Evolutionary conservation across 1,284 basidiomycete genomes (phyloP).

Genomic region (Trametes versicolor): DNA sequence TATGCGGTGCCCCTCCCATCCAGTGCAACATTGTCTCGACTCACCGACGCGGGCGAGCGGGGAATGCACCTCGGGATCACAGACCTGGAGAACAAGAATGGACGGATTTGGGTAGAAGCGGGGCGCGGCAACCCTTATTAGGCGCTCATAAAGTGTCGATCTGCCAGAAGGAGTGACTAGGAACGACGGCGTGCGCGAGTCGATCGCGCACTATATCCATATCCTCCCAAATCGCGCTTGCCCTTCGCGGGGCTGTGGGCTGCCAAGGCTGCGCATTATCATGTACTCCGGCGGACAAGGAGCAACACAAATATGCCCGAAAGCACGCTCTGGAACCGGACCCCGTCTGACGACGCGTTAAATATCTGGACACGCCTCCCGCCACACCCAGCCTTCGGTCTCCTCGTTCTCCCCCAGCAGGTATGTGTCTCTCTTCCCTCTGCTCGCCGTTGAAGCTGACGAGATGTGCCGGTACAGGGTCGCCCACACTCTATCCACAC

Average conservation of each 20-base stretch:
- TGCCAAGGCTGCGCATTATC: slow-evolving; percentile 7
- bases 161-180: slow-evolving; percentile 25
- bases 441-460: not conserved
- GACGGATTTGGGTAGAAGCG: not conserved
- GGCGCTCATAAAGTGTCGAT: slow-evolving; percentile 1
- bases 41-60: too few relatives aligned
- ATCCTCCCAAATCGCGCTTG: slow-evolving; percentile 8
- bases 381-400: not conserved
- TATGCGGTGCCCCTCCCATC: not conserved
- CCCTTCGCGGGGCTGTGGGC: slow-evolving; percentile 19
- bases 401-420: not conserved
- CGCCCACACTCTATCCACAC: not conserved
- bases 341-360: slow-evolving; percentile 7
- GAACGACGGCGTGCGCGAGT: slow-evolving; percentile 14
- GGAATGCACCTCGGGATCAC: too few relatives aligned
- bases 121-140: not conserved
- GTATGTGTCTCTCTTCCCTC: not conserved
- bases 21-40: too few relatives aligned
- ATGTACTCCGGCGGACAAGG: slow-evolving; percentile 24
- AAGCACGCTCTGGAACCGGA: not conserved
- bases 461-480: not conserved
- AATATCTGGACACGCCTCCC: slow-evolving; percentile 5
- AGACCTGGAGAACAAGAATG: not conserved
- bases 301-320: slow-evolving; percentile 21
- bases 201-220: slow-evolving; percentile 24